phyloP scores from a whole-genome alignment of 208 protist genomes.

The Wallacemonas collosoma region DNA sequence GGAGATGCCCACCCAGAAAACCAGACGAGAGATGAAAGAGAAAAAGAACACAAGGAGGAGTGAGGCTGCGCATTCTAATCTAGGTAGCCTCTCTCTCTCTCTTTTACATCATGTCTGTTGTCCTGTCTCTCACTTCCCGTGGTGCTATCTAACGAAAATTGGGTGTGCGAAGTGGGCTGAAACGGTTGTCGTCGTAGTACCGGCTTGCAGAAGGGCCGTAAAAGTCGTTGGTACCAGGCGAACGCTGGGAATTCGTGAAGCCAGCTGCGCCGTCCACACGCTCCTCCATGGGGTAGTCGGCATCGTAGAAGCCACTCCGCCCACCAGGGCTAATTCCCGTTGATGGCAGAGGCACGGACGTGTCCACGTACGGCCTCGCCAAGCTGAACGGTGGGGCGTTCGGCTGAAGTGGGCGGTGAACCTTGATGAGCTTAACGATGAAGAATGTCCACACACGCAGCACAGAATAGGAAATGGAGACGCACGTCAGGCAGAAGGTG shows the following conservation, averaged over 20 bases:
- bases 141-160: conserved; percentile 9
- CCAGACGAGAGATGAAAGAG: background rate
- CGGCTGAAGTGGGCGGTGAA: conserved; percentile 26
- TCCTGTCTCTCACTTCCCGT: no score
- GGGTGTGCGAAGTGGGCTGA: conserved; percentile 11
- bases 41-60: background rate
- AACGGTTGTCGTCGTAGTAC: conserved; percentile 24
- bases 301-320: background rate
- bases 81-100: background rate
- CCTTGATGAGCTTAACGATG: conserved; percentile 84
- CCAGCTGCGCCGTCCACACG: conserved; percentile 2
- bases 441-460: conserved; percentile 86
- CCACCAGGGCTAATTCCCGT: conserved; percentile 8
- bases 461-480: conserved; percentile 71
- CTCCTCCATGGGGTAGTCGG: conserved; percentile 3
- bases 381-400: conserved; percentile 17
- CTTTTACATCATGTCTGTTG: background rate
- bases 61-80: background rate
- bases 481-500: conserved; percentile 71
- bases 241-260: conserved; percentile 15
- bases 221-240: conserved; percentile 13
- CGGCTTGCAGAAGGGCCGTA: conserved; percentile 22
- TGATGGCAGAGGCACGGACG: background rate
- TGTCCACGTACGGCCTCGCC: conserved; percentile 12
- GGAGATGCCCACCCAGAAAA: background rate